Percentiles rank a stretch among this genome's conserved stretches.
These are phyloP conservation scores for Dendryphion nanum DNA, from an alignment of 2,329 filamentous ascomycete genomes.

Conservation along the genomic window DNA sequence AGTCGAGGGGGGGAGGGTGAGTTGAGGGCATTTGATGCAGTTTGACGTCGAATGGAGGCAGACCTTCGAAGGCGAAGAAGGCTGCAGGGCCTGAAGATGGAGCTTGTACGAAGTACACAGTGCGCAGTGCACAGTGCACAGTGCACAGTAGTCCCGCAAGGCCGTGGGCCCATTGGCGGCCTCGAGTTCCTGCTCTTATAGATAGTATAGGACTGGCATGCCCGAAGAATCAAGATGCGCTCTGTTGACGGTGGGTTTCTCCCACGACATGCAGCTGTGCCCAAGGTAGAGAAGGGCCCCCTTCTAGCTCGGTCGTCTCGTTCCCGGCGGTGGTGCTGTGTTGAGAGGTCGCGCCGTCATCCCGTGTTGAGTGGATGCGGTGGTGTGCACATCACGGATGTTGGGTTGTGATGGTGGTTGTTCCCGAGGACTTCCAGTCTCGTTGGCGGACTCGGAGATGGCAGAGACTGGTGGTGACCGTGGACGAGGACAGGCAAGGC, in stretches of 20 bases:
- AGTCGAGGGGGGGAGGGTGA: not conserved
- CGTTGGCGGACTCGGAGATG: no score
- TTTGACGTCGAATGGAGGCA: not conserved
- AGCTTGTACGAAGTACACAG: conserved; percentile 13
- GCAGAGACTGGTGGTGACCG: no score
- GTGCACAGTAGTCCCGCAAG: no score
- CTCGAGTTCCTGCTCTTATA: conserved; percentile 4
- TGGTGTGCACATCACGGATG: no score
- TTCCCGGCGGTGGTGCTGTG: no score
- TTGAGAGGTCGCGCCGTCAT: no score
- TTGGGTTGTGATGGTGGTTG: no score
- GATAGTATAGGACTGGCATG: conserved; percentile 2
- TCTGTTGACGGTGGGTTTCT: conserved; percentile 4
- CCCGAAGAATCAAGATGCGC: not conserved
- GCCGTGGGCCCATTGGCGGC: conserved; percentile 15
- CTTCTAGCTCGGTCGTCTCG: no score
- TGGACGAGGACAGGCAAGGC: no score
- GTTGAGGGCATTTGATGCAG: not conserved
- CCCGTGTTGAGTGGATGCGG: no score
- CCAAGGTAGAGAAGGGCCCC: conserved; percentile 14
- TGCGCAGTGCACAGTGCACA: conserved; percentile 7
- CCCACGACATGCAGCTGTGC: conserved; percentile 23
- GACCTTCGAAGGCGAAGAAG: not conserved
- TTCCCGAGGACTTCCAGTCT: no score
- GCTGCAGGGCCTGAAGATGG: conserved; percentile 15